Evolutionary conservation across 305 asterid species (phyloP).

Genomic region (Ilex paraguariensis): DNA sequence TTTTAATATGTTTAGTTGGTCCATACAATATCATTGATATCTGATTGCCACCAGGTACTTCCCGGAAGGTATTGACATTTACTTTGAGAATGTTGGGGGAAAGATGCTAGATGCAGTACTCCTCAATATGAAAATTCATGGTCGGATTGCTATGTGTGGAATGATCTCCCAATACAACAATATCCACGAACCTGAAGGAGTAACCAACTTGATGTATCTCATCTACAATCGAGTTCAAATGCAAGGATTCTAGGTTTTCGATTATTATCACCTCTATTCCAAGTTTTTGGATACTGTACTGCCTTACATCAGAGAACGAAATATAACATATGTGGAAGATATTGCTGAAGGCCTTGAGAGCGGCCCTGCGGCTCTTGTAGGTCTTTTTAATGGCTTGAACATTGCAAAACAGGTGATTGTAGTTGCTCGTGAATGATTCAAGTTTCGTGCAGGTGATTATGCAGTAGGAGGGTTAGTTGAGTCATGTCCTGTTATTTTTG

Average conservation of each 20-base stretch:
- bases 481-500: too few species aligned
- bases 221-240: conserved; percentile 16
- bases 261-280: conserved; percentile 21
- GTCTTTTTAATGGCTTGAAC: conserved; percentile 24
- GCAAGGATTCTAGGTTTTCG: conserved; percentile 21
- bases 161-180: conserved; percentile 29
- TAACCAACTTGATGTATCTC: conserved; percentile 16
- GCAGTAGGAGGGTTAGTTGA: too few species aligned
- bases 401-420: conserved; percentile 25
- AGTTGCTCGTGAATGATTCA: conserved; percentile 15
- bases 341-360: conserved; percentile 17
- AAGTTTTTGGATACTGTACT: conserved; percentile 20
- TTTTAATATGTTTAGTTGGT: too few species aligned
- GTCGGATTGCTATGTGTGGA: conserved; percentile 24
- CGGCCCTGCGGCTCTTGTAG: conserved; percentile 24
- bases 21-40: too few species aligned
- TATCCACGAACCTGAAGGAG: conserved; percentile 19
- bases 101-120: conserved; percentile 34
- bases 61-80: conserved; percentile 25
- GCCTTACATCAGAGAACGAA: conserved; percentile 18
- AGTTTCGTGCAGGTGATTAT: too few species aligned
- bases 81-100: conserved; percentile 36
- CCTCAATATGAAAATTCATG: conserved; percentile 18
- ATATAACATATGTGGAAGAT: conserved; percentile 21
- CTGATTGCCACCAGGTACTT: conserved; percentile 11